Base-by-base conservation (phyloP, 192 early-diverging fungal genomes). In the Coemansia sp. region DNA sequence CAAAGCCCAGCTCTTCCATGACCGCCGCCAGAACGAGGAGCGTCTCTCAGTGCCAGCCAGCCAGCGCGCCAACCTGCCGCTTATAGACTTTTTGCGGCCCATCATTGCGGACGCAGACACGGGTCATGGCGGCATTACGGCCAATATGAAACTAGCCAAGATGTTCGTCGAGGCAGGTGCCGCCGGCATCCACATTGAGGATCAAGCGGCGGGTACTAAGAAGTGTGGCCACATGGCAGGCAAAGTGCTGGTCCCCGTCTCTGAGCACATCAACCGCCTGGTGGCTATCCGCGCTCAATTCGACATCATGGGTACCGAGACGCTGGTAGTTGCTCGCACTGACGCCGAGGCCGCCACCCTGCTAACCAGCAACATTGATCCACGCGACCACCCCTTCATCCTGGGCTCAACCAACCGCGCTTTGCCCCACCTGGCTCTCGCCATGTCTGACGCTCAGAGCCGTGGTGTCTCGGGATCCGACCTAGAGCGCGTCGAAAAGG, bases 151-250 rank as follows among this genome's bases (percentile, higher is more conserved):
- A 86, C 87, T 96, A 44, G 91, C 94, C 86, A 96, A 96, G 88
- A 94, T 98, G 93, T 94, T 98, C 80, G 96, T 98, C 66, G 94
- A 98, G 85, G 90, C 95, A 53, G 96, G 96, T 63, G 96, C 96
- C 29, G 96, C 96, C 34, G 96, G 95, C 76, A 94, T 98, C 78
- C 96, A 98, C 73, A 76, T 93, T 49, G 94, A 97, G 82, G 94
- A 97, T 86, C 95, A 97, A 81, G 91, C 93, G 40, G 91, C 97
- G 27, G 92, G 94, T 71, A 97, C 95, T 74, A 98, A 98, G 79
- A 98, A 98, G 89, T 98, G 97, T 80, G 97, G 97, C 20, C 97
- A 98, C 84, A 98, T 98, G 97, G 97, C 95, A 55, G 97, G 97
- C 58, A 98, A 98, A 82, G 97, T 98, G 34, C 83, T 98, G n/a